Conservation (phyloP, 1,284 basidiomycete species). For the Hemileia vastatrix region DNA sequence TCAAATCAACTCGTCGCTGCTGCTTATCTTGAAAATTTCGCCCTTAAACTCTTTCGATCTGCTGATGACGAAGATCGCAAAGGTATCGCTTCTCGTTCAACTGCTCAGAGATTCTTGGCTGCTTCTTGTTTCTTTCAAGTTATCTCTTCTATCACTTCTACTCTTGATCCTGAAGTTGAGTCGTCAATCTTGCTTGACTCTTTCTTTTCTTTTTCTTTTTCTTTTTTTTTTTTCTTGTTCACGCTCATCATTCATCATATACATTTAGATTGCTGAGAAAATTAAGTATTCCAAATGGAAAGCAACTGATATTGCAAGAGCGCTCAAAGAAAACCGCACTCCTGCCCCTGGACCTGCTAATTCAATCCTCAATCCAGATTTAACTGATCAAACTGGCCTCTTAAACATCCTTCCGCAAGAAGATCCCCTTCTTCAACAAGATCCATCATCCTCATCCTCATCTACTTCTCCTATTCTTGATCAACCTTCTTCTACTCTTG, state of each 20-base stretch:
- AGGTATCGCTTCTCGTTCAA: no score
- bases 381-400: neutral
- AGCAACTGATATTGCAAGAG: slow-evolving; percentile 76
- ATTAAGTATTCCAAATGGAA: slow-evolving; percentile 86
- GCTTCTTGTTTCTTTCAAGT: slow-evolving; percentile 78
- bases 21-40: slow-evolving; percentile 90
- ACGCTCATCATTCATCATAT: no score
- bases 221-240: slow-evolving; percentile 27
- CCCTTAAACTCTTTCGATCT: slow-evolving; percentile 68
- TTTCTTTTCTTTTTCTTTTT: slow-evolving; percentile 4
- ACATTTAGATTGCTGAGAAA: slow-evolving; percentile 59
- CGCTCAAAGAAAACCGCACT: slow-evolving; percentile 80
- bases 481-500: slow-evolving; percentile 6
- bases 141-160: slow-evolving; percentile 59
- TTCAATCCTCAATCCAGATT: neutral
- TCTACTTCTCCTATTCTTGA: slow-evolving; percentile 4
- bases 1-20: slow-evolving; percentile 69
- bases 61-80: slow-evolving; percentile 86
- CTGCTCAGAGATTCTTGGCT: slow-evolving; percentile 77
- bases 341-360: neutral
- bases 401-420: slow-evolving; percentile 24
- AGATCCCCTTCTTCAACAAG: slow-evolving; percentile 17
- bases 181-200: neutral
- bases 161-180: slow-evolving; percentile 39
- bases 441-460: slow-evolving; percentile 3